Evolutionary conservation across 345 rosid species (phyloP).

Genomic region (Populus tremula): DNA sequence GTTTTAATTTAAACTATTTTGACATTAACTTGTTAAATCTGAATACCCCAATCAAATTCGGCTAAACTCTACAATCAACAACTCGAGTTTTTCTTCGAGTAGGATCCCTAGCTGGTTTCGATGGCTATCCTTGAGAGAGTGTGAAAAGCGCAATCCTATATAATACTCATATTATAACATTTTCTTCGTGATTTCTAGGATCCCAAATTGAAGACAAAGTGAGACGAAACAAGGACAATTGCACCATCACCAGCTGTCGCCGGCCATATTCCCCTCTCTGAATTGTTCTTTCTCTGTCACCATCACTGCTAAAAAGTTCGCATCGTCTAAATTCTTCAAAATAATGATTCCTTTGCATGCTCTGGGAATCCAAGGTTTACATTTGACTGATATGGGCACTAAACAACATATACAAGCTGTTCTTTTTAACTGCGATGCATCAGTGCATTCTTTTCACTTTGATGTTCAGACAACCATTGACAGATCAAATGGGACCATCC

Average conservation of each 20-base stretch:
- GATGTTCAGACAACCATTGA: neutral
- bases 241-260: neutral
- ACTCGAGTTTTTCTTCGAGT: too few relatives aligned
- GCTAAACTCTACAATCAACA: too few relatives aligned
- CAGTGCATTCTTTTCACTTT: neutral
- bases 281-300: neutral
- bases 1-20: too few relatives aligned
- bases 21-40: too few relatives aligned
- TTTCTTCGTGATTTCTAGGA: neutral
- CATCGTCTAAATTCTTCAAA: constrained; percentile 4
- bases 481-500: neutral
- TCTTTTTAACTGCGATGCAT: neutral
- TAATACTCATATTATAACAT: neutral
- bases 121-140: too few relatives aligned
- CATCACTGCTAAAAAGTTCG: neutral
- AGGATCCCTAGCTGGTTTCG: too few relatives aligned
- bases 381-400: neutral
- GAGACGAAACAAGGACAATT: neutral
- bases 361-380: constrained; percentile 18
- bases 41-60: too few relatives aligned
- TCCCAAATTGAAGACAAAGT: neutral
- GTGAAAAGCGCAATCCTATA: too few relatives aligned
- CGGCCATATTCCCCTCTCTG: neutral
- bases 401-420: neutral
- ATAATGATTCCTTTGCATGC: neutral